Evolutionary conservation across 2,329 filamentous ascomycete species (phyloP).

Genomic region (Ceratocystis lukuohia): DNA sequence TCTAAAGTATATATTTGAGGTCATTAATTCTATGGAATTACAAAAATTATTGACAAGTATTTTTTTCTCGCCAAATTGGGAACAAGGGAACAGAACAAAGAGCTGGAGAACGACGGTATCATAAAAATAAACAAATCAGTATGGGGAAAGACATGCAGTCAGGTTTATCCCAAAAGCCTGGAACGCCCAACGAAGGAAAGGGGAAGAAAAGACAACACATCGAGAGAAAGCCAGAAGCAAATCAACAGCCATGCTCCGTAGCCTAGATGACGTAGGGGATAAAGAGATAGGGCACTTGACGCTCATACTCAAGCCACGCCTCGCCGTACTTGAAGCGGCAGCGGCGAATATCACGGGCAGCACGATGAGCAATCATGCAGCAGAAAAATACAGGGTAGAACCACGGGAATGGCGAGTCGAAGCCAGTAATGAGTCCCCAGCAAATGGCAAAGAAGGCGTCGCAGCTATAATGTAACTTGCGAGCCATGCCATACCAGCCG

Average conservation of each 20-base stretch:
- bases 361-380: conserved; percentile 69
- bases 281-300: conserved; percentile 67
- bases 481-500: conserved; percentile 68
- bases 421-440: conserved; percentile 40
- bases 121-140: neutral
- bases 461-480: conserved; percentile 45
- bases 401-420: conserved; percentile 66
- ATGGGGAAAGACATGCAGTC: neutral
- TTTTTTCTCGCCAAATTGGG: neutral
- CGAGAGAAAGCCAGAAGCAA: neutral
- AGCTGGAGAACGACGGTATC: neutral
- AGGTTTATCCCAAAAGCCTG: too few species aligned
- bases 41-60: neutral
- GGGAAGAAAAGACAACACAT: neutral
- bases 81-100: neutral
- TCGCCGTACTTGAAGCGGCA: conserved; percentile 72
- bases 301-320: conserved; percentile 68
- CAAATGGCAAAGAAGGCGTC: conserved; percentile 37
- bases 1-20: neutral
- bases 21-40: neutral
- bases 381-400: conserved; percentile 79
- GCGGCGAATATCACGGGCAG: conserved; percentile 59
- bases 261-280: conserved; percentile 40
- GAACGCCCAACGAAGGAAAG: neutral
- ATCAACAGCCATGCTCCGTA: neutral